These are phyloP conservation scores for Pichia insulana DNA, from an alignment of 805 yeast genomes.

Conservation along the genomic window DNA sequence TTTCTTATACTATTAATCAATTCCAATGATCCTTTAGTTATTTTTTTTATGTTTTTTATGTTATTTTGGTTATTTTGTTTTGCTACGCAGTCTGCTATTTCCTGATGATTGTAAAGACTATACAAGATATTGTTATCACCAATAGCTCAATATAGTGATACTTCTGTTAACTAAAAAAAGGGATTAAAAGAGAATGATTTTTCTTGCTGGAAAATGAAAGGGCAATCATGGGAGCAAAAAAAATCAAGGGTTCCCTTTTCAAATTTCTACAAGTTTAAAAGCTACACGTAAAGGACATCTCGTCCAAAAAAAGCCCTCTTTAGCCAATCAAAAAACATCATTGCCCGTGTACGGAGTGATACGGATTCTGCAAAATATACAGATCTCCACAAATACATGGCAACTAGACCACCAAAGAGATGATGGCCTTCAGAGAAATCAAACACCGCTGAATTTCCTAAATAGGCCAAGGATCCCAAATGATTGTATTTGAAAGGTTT, in stretches of 20 bases:
- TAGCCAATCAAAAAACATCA: conserved; percentile 82
- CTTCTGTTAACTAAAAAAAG: too few species aligned
- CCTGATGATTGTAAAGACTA: too few species aligned
- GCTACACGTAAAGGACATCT: conserved; percentile 33
- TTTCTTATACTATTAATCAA: too few species aligned
- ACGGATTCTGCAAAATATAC: conserved; percentile 91
- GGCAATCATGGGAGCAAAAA: too few species aligned
- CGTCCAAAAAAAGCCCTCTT: conserved; percentile 86
- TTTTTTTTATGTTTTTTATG: not conserved
- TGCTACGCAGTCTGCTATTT: not conserved
- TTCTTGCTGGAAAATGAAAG: too few species aligned
- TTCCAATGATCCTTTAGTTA: too few species aligned
- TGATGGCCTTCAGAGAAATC: conserved; percentile 75
- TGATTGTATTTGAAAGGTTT: conserved; percentile 71
- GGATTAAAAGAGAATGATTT: too few species aligned
- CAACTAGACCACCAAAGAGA: conserved; percentile 72
- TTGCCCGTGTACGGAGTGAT: conserved; percentile 75
- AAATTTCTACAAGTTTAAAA: not conserved
- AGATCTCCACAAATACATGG: conserved; percentile 89
- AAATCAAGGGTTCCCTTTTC: not conserved
- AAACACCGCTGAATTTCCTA: conserved; percentile 94
- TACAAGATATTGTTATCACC: too few species aligned
- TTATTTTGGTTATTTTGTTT: not conserved
- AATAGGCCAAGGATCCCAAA: conserved; percentile 88
- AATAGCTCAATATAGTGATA: too few species aligned